phyloP scores from a whole-genome alignment of 371 early-diverging fungal species.

The Chytridium lagenaria region DNA sequence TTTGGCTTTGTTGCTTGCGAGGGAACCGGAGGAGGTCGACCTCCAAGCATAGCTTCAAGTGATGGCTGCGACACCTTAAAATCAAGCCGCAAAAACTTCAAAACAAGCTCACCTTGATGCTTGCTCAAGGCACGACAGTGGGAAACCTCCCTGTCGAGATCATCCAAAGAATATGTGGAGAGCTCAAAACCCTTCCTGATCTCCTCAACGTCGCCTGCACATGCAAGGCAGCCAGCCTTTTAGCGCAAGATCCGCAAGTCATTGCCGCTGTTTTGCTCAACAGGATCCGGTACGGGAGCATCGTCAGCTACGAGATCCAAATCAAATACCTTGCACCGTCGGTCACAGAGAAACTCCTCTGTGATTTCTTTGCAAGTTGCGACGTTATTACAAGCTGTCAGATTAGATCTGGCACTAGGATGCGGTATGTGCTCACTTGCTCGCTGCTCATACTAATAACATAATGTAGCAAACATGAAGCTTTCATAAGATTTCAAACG shows the following conservation, averaged over 20 bases:
- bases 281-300: neutral
- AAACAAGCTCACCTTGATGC: no score
- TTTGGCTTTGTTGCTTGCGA: neutral
- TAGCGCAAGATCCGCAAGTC: neutral
- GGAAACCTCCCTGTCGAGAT: constrained; percentile 9
- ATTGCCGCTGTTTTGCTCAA: constrained; percentile 1
- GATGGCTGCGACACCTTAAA: neutral
- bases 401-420: no score
- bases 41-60: neutral
- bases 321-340: neutral
- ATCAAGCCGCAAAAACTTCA: no score
- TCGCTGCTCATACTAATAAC: no score
- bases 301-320: neutral
- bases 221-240: neutral
- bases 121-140: neutral
- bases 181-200: neutral
- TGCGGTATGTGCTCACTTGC: no score
- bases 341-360: neutral
- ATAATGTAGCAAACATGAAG: no score
- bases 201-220: neutral
- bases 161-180: neutral
- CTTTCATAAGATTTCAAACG: neutral
- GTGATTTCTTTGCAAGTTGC: neutral
- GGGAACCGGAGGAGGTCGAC: neutral
- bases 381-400: neutral